Evolutionary conservation across 192 early-diverging fungal genomes (phyloP).

Genomic region (Diversispora epigaea): DNA sequence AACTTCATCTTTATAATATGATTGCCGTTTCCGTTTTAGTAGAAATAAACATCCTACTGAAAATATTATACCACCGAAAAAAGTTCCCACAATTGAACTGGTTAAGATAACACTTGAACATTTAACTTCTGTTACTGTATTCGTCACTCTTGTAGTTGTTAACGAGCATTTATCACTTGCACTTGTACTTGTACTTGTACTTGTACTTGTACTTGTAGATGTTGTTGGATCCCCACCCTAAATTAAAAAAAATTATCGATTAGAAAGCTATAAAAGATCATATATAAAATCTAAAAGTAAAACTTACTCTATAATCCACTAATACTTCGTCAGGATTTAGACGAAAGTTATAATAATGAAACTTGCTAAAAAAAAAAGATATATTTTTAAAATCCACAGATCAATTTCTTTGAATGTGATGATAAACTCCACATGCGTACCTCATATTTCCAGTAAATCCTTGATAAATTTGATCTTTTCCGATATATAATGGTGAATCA

Average conservation of each 20-base stretch:
- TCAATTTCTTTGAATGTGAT: neutral
- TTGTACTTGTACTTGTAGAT: too few relatives aligned
- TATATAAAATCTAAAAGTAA: neutral
- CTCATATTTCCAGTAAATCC: slow-evolving; percentile 17
- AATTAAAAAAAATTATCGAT: neutral
- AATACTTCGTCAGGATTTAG: slow-evolving; percentile 11
- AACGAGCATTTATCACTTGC: too few relatives aligned
- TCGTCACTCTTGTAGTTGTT: too few relatives aligned
- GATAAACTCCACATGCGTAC: neutral
- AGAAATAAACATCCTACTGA: too few relatives aligned
- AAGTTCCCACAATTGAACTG: too few relatives aligned
- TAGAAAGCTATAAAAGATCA: neutral
- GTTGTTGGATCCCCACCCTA: slow-evolving; percentile 66
- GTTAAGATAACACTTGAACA: too few relatives aligned
- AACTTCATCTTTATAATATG: too few relatives aligned
- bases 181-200: too few relatives aligned
- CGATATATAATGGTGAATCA: slow-evolving; percentile 23
- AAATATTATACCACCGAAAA: too few relatives aligned
- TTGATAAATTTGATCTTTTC: neutral
- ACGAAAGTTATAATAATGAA: slow-evolving; percentile 25
- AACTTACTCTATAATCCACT: slow-evolving; percentile 6
- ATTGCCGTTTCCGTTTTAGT: too few relatives aligned
- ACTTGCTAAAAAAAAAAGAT: slow-evolving; percentile 12
- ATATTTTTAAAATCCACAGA: neutral
- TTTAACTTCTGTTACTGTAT: too few relatives aligned